A percentile compares a stretch with the other conserved stretches of the same genome.
These are phyloP conservation scores for Wickerhamiella brachini DNA, from an alignment of 805 yeast genomes.

Conservation along the genomic window DNA sequence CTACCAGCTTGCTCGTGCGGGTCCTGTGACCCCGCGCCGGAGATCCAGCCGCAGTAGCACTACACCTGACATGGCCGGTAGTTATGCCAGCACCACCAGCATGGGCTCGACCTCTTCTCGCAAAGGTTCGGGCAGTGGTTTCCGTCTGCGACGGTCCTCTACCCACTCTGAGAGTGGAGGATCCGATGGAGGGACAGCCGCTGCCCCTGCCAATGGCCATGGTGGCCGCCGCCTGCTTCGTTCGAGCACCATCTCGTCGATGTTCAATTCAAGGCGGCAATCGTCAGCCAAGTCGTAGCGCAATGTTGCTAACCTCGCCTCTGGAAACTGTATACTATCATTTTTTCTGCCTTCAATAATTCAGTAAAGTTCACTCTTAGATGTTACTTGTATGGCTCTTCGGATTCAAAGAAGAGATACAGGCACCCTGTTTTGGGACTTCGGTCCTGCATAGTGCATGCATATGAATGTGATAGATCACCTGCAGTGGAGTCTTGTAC, in stretches of 20 bases:
- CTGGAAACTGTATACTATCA: background rate
- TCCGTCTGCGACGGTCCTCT: background rate
- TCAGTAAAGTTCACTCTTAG: background rate
- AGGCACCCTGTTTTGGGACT: too few species aligned
- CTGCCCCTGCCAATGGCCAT: background rate
- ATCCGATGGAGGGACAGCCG: background rate
- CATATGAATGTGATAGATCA: too few species aligned
- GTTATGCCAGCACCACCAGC: background rate
- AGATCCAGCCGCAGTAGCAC: background rate
- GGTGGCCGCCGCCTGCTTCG: background rate
- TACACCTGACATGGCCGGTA: background rate
- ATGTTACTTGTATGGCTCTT: too few species aligned
- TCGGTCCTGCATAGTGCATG: too few species aligned
- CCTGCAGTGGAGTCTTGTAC: too few species aligned
- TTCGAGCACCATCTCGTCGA: background rate
- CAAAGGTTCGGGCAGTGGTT: background rate
- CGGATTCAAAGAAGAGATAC: too few species aligned
- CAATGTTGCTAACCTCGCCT: background rate
- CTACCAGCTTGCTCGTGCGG: constrained; percentile 13
- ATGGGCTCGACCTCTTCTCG: background rate
- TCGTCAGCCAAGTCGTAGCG: background rate
- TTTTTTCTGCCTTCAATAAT: background rate
- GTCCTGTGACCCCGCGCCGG: background rate
- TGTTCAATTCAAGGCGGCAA: background rate
- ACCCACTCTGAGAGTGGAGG: background rate